Evolutionary conservation across 2,329 filamentous ascomycete genomes (phyloP).

Genomic region (Blumeria graminis): DNA sequence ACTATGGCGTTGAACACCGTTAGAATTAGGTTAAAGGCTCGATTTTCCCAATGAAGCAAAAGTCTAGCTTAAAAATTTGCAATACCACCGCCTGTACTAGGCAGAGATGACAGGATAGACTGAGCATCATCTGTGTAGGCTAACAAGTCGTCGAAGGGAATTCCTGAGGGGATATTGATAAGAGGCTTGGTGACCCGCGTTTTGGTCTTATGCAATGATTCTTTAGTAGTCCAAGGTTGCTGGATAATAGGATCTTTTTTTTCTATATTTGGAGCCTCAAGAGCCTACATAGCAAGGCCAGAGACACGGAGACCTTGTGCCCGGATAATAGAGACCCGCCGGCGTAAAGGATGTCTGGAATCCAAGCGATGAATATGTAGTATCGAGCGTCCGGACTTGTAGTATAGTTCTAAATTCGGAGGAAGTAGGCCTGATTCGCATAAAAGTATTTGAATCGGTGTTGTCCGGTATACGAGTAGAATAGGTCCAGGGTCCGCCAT

Average conservation of each 20-base stretch:
- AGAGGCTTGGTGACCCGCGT: not conserved
- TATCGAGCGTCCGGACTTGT: not conserved
- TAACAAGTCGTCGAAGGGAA: not conserved
- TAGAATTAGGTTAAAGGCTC: not conserved
- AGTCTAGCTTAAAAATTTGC: not conserved
- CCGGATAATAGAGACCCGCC: not conserved
- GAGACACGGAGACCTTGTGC: not conserved
- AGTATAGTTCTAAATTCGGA: not conserved
- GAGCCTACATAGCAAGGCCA: not conserved
- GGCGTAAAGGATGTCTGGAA: not conserved
- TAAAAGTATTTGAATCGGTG: not conserved
- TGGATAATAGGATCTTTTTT: not conserved
- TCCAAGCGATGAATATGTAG: not conserved
- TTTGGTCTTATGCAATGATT: not conserved
- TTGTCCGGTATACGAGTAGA: not conserved
- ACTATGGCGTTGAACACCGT: not conserved
- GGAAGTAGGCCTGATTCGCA: not conserved
- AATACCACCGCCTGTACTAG: not conserved
- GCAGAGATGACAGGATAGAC: not conserved
- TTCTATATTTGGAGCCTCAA: not conserved
- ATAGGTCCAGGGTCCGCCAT: not conserved
- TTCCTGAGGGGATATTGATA: not conserved
- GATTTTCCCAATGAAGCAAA: not conserved
- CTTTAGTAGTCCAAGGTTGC: not conserved
- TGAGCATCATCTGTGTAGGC: not conserved